phyloP scores from a whole-genome alignment of 306 rosid species.

The Heteromeles arbutifolia region DNA sequence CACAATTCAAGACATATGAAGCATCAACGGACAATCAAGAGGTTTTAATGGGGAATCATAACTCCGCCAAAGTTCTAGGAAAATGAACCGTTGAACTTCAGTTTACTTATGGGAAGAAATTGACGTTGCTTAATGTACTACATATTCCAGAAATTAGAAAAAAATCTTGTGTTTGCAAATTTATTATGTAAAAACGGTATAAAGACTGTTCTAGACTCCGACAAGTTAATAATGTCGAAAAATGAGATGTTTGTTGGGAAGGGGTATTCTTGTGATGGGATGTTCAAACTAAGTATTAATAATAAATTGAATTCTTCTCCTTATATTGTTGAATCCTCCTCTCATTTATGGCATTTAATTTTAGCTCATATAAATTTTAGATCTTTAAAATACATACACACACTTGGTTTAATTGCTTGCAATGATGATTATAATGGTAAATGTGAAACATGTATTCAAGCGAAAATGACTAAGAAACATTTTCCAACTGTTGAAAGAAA shows the following conservation, averaged over 20 bases:
- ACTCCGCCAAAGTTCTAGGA: not conserved
- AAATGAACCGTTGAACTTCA: not conserved
- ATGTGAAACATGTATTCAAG: not conserved
- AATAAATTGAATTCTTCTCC: no score
- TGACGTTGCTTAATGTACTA: not conserved
- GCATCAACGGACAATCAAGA: no score
- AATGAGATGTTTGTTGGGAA: no score
- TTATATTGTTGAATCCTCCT: no score
- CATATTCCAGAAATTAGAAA: not conserved
- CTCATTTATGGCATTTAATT: not conserved
- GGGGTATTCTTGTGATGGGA: no score
- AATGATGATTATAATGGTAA: not conserved
- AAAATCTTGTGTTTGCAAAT: not conserved
- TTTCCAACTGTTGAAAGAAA: not conserved
- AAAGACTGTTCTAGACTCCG: no score
- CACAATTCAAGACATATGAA: no score
- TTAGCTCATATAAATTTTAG: not conserved
- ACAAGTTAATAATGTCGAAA: no score
- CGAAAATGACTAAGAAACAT: constrained; percentile 5
- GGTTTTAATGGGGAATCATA: not conserved
- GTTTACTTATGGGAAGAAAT: not conserved
- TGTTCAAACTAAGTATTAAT: no score
- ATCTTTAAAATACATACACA: not conserved
- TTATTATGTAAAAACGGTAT: no score
- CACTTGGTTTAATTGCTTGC: not conserved